Evolutionary conservation across 495 filamentous ascomycete genomes (phyloP), one percentile per base, ranked within the genome.

Genomic region (Pseudotulostoma volvatum): DNA sequence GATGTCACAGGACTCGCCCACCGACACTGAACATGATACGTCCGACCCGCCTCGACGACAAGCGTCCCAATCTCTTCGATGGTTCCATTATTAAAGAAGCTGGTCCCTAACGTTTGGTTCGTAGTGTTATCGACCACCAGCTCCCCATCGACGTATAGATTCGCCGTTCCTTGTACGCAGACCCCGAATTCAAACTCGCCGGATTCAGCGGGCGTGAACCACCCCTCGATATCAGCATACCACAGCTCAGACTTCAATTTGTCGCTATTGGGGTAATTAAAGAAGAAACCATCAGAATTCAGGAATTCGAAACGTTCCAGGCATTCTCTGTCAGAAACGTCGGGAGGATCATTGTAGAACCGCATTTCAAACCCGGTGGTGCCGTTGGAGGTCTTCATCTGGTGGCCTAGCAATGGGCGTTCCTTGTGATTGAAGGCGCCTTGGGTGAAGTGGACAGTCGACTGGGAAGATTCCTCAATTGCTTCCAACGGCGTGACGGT

Each of bases 181-280:
- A 81, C 68, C 4, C 79, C 77, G 43, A 86, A 72, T 14, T 77
- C 76, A 50, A 81, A 79, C 25, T 65, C 62, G 0, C 80, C 80
- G 1, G 64, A 61, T 40, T 65, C 59, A 13, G 73, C 68, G 3
- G 76, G 67, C 1, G 53, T 55, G 34, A 73, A 63, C 30, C 56
- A 56, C 5, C 74, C 75, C 40, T 79, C 75, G 35, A 79, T 64
- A 36, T 70, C 68, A 9, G 71, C 68, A 39, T 74, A 81, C 60
- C 66, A 81, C 3, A 58, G 55, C 18, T 52, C 42, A 3, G 54
- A 52, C 8, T 65, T 65, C 34, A 79, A 53, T 36, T 72, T 66
- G 1, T 69, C 60, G 45, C 76, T 68, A n/a, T 54, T n/a, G 23
- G 61, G 46, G 52, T 79, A 81, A 48, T 82, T 77, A 57, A 76